phyloP scores from a whole-genome alignment of 1,284 basidiomycete genomes.

The Cryptococcus jaspeensis region DNA sequence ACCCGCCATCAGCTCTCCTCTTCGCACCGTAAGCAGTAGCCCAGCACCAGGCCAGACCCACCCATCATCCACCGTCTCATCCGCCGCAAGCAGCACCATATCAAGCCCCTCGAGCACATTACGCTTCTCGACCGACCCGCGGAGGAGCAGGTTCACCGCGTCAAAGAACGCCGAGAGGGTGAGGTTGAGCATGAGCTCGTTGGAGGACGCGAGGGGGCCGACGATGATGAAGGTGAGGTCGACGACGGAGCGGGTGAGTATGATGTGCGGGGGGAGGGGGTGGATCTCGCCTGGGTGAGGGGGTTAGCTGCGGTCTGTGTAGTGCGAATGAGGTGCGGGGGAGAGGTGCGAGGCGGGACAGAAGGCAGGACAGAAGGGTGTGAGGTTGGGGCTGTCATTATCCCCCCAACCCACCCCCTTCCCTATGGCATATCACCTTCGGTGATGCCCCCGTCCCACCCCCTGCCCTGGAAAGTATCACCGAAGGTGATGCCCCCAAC shows the following conservation, averaged over 20 bases:
- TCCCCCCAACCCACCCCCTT: not conserved
- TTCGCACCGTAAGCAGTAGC: too few relatives aligned
- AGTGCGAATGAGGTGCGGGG: not conserved
- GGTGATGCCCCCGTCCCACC: not conserved
- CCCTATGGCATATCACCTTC: too few relatives aligned
- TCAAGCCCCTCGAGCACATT: conserved; percentile 94
- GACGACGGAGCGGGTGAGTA: conserved; percentile 88
- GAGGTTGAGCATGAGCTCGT: conserved; percentile 92
- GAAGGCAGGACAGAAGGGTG: not conserved
- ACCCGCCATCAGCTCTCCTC: too few relatives aligned
- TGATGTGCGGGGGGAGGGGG: conserved; percentile 81
- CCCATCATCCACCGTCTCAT: conserved; percentile 99
- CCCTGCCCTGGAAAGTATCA: not conserved
- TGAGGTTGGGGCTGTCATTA: not conserved
- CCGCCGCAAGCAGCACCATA: conserved; percentile 85
- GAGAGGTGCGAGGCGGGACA: not conserved
- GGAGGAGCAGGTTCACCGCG: conserved; percentile 77
- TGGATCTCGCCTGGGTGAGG: conserved; percentile 79
- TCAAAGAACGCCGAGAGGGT: conserved; percentile 84
- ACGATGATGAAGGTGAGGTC: conserved; percentile 96
- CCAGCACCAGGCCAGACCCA: conserved; percentile 56
- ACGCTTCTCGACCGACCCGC: conserved; percentile 93
- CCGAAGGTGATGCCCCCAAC: not conserved
- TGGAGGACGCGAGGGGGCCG: conserved; percentile 76
- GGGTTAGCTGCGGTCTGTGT: not conserved